A percentile compares a stretch with the other conserved stretches of the same genome.
Evolutionary conservation across 352 stramenopile genomes (phyloP).

Genomic region (Phytopythium sindhum): DNA sequence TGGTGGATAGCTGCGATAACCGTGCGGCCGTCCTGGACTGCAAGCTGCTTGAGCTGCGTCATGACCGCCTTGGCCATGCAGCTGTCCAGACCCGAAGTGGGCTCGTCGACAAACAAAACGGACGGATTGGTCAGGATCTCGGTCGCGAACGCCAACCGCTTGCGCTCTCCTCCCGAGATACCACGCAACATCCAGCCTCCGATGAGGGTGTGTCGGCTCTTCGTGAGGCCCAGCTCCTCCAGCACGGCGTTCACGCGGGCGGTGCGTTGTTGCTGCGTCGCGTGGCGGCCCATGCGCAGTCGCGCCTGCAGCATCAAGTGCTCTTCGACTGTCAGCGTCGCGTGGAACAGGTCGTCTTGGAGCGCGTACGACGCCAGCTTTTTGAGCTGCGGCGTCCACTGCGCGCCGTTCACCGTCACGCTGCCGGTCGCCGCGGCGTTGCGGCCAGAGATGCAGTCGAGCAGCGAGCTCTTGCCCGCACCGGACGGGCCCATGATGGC

Average conservation of each 20-base stretch:
- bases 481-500: slow-evolving; percentile 67
- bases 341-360: slow-evolving; percentile 88
- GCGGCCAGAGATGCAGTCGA: slow-evolving; percentile 91
- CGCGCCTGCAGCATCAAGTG: slow-evolving; percentile 80
- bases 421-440: slow-evolving; percentile 69
- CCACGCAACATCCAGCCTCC: slow-evolving; percentile 45
- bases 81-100: slow-evolving; percentile 52
- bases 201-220: slow-evolving; percentile 49
- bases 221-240: slow-evolving; percentile 43
- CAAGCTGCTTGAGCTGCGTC: slow-evolving; percentile 51
- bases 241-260: slow-evolving; percentile 38
- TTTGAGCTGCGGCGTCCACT: slow-evolving; percentile 31
- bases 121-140: slow-evolving; percentile 73
- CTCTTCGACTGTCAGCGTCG: slow-evolving; percentile 83
- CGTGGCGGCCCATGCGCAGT: slow-evolving; percentile 51
- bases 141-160: slow-evolving; percentile 72
- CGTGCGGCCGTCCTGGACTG: slow-evolving; percentile 65
- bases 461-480: slow-evolving; percentile 90
- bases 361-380: slow-evolving; percentile 61
- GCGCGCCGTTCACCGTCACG: slow-evolving; percentile 61
- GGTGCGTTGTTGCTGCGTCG: slow-evolving; percentile 7
- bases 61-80: slow-evolving; percentile 57
- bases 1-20: slow-evolving; percentile 85
- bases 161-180: slow-evolving; percentile 76
- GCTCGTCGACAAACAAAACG: slow-evolving; percentile 81